Evolutionary conservation across 192 early-diverging fungal genomes (phyloP).

Genomic region (Piromyces finnis): DNA sequence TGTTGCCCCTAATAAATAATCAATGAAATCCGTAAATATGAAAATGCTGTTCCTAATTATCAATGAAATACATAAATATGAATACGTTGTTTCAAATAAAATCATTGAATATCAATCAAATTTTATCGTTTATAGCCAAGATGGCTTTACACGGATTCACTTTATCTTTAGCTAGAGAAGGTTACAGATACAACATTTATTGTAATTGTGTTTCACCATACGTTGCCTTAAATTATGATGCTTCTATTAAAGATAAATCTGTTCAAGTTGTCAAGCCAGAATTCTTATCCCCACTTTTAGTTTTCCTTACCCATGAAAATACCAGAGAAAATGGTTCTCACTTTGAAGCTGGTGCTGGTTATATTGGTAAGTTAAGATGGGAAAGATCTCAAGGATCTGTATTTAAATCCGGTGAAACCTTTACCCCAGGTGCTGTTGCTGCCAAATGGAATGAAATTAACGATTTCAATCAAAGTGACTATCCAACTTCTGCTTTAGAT

Average conservation of each 20-base stretch:
- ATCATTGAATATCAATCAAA: too few relatives aligned
- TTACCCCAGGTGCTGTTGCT: constrained; percentile 68
- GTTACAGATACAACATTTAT: constrained; percentile 82
- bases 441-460: constrained; percentile 58
- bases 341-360: constrained; percentile 3
- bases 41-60: too few relatives aligned
- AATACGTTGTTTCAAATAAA: too few relatives aligned
- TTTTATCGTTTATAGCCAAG: constrained; percentile 73
- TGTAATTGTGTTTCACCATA: neutral
- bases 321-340: constrained; percentile 3
- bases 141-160: constrained; percentile 83
- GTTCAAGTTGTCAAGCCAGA: neutral
- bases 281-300: neutral
- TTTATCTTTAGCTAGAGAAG: constrained; percentile 82
- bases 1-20: too few relatives aligned
- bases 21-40: too few relatives aligned
- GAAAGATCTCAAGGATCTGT: constrained; percentile 72
- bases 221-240: neutral
- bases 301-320: neutral
- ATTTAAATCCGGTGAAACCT: constrained; percentile 73
- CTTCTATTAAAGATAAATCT: neutral
- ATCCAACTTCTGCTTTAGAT: neutral
- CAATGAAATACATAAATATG: too few relatives aligned
- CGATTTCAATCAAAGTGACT: constrained; percentile 25
- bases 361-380: constrained; percentile 45